These are phyloP conservation scores for Coemansia sp. DNA, from an alignment of 371 early-diverging fungal species.

Conservation along the genomic window DNA sequence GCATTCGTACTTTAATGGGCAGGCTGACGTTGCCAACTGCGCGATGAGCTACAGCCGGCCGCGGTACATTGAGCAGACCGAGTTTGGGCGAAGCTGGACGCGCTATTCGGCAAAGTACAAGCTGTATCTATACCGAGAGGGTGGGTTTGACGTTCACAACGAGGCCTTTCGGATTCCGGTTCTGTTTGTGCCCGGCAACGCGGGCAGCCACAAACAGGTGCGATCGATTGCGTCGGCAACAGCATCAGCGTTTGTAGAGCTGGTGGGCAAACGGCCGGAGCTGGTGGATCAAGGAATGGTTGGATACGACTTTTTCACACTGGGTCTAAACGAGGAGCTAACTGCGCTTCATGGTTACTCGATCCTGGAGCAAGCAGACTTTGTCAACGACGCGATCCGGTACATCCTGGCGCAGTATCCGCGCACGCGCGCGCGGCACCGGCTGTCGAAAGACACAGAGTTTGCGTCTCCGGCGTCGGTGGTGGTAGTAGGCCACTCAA, in stretches of 20 bases:
- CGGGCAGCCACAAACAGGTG: slow-evolving; percentile 89
- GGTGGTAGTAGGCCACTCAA: slow-evolving; percentile 89
- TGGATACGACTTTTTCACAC: slow-evolving; percentile 84
- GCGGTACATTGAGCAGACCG: slow-evolving; percentile 63
- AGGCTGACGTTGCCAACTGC: slow-evolving; percentile 71
- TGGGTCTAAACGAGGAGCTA: slow-evolving; percentile 91
- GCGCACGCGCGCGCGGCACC: slow-evolving; percentile 26
- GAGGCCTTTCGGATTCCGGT: slow-evolving; percentile 69
- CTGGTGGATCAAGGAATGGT: slow-evolving; percentile 36
- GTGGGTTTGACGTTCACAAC: slow-evolving; percentile 50
- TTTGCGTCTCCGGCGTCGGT: slow-evolving; percentile 61
- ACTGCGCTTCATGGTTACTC: slow-evolving; percentile 82
- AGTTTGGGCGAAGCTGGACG: slow-evolving; percentile 66
- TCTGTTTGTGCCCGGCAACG: slow-evolving; percentile 94
- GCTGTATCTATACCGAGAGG: slow-evolving; percentile 78
- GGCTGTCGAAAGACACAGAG: neutral
- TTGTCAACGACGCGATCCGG: slow-evolving; percentile 81
- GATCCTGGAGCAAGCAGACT: slow-evolving; percentile 81
- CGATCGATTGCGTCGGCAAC: slow-evolving; percentile 80
- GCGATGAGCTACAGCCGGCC: slow-evolving; percentile 83
- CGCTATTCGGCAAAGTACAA: slow-evolving; percentile 72
- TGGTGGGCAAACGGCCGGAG: slow-evolving; percentile 14
- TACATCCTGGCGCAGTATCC: slow-evolving; percentile 78
- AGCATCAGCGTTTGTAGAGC: slow-evolving; percentile 56
- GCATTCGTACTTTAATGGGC: slow-evolving; percentile 56